Evolutionary conservation across 2,329 filamentous ascomycete species (phyloP).

Genomic region (Colletotrichum gigasporum): DNA sequence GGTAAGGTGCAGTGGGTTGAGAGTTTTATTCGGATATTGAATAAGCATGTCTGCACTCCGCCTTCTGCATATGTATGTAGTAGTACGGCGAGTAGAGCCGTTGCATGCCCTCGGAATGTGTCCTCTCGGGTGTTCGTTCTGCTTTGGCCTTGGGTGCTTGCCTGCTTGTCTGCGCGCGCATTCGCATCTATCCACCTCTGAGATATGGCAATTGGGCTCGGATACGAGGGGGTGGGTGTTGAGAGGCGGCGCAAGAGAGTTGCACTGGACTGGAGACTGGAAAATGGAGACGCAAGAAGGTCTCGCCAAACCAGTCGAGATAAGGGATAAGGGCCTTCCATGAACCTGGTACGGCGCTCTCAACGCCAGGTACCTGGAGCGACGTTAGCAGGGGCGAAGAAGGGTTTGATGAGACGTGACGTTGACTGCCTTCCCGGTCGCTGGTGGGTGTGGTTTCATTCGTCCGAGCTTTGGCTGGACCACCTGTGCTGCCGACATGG

Average conservation of each 20-base stretch:
- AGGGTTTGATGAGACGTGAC: not conserved
- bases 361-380: constrained; percentile 28
- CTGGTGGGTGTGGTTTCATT: not conserved
- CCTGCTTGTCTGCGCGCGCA: not conserved
- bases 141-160: not conserved
- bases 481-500: constrained; percentile 3
- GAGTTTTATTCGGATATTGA: too few species aligned
- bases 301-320: not conserved
- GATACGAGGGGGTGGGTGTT: not conserved
- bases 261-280: not conserved
- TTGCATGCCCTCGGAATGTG: too few species aligned
- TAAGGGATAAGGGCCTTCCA: constrained; percentile 15
- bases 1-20: too few species aligned
- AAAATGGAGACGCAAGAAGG: not conserved
- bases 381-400: not conserved
- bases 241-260: not conserved
- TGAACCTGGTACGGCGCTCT: constrained; percentile 19
- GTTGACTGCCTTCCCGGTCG: not conserved
- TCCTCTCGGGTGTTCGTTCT: too few species aligned
- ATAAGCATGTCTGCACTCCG: too few species aligned
- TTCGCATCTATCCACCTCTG: not conserved
- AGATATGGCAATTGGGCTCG: not conserved
- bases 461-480: constrained; percentile 1
- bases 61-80: too few species aligned
- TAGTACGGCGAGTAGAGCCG: too few species aligned